These are phyloP conservation scores for Metschnikowia orientalis DNA, from an alignment of 805 yeast genomes.

Conservation along the genomic window DNA sequence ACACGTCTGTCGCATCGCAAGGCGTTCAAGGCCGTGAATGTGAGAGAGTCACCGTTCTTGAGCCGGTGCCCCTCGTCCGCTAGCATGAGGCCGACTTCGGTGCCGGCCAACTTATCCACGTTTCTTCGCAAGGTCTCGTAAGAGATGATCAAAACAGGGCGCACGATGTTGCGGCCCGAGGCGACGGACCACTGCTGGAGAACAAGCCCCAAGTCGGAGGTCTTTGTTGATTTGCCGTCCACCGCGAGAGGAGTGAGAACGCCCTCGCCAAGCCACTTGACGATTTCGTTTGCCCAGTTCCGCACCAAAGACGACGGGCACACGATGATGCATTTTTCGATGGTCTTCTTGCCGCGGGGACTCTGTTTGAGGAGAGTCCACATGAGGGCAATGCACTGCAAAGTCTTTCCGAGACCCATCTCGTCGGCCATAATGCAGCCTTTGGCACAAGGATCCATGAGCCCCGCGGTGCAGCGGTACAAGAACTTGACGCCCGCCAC, in stretches of 20 bases:
- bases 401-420: constrained; percentile 91
- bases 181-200: constrained; percentile 84
- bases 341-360: constrained; percentile 78
- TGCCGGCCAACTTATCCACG: constrained; percentile 64
- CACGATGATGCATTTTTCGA: constrained; percentile 85
- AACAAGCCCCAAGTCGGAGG: constrained; percentile 62
- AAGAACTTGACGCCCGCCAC: constrained; percentile 91
- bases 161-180: constrained; percentile 77
- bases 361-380: constrained; percentile 91
- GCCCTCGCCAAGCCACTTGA: constrained; percentile 95
- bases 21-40: constrained; percentile 83
- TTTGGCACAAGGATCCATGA: constrained; percentile 74
- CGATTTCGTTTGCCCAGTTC: constrained; percentile 96
- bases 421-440: constrained; percentile 99
- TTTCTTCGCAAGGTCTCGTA: constrained; percentile 91
- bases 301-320: constrained; percentile 93
- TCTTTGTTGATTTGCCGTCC: constrained; percentile 82
- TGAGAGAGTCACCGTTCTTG: constrained; percentile 78
- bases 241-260: constrained; percentile 81
- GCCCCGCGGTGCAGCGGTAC: constrained; percentile 86
- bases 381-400: constrained; percentile 83
- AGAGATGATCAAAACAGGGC: constrained; percentile 90
- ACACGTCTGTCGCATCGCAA: constrained; percentile 84
- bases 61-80: constrained; percentile 42
- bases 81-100: constrained; percentile 80